A percentile compares a stretch with the other conserved stretches of the same genome.
Conservation (phyloP, 768 basidiomycete genomes). For the Pleurotus pulmonarius region DNA sequence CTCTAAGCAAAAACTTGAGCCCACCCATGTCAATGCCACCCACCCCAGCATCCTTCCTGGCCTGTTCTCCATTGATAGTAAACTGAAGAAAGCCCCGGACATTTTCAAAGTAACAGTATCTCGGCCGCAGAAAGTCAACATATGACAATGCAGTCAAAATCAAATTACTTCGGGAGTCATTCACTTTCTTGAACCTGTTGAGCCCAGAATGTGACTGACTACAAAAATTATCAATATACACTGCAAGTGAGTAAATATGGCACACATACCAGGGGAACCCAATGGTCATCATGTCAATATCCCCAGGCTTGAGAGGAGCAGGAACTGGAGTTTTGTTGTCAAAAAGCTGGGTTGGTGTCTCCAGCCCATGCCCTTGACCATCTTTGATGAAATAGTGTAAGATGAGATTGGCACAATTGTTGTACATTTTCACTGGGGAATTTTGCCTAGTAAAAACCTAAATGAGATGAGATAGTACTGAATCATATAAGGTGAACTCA, state of each 20-base stretch:
- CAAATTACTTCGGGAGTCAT: slow-evolving; percentile 67
- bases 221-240: neutral
- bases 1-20: slow-evolving; percentile 62
- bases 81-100: slow-evolving; percentile 48
- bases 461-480: neutral
- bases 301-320: slow-evolving; percentile 41
- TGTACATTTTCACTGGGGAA: slow-evolving; percentile 54
- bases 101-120: slow-evolving; percentile 46
- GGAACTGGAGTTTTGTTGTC: slow-evolving; percentile 36
- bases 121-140: slow-evolving; percentile 42
- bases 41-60: slow-evolving; percentile 37
- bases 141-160: slow-evolving; percentile 60
- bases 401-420: slow-evolving; percentile 68
- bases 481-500: slow-evolving; percentile 23
- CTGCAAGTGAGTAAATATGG: too few relatives aligned
- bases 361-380: slow-evolving; percentile 33
- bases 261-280: slow-evolving; percentile 70
- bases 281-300: slow-evolving; percentile 60
- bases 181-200: slow-evolving; percentile 67
- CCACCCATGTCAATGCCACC: slow-evolving; percentile 73
- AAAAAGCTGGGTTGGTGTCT: slow-evolving; percentile 35
- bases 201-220: slow-evolving; percentile 73
- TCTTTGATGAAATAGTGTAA: slow-evolving; percentile 55
- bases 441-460: slow-evolving; percentile 38
- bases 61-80: slow-evolving; percentile 37